Conservation (phyloP, 2,329 filamentous ascomycete species). For the Fusarium veterinarium region DNA sequence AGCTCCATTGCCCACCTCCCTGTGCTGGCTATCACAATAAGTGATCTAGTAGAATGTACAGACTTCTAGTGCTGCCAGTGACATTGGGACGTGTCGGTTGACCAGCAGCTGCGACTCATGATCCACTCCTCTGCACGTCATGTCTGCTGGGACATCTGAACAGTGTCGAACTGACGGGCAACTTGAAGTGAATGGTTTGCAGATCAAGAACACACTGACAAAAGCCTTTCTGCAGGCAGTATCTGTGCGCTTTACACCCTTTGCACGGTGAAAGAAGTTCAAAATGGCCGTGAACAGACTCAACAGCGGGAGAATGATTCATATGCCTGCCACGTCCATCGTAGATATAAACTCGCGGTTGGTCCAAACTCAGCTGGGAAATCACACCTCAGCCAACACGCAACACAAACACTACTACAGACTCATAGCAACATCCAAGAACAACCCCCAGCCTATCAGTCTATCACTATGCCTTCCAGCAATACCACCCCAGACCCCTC, state of each 20-base stretch:
- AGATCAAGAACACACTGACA: background rate
- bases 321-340: too few species aligned
- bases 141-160: background rate
- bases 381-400: too few species aligned
- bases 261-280: background rate
- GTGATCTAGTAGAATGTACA: accelerated
- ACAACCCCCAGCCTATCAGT: too few species aligned
- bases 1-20: background rate
- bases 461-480: too few species aligned
- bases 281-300: accelerated
- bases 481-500: too few species aligned
- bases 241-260: accelerated
- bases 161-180: accelerated
- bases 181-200: accelerated
- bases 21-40: accelerated
- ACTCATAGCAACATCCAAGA: too few species aligned
- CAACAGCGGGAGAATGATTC: accelerated
- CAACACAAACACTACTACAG: too few species aligned
- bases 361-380: too few species aligned
- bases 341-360: too few species aligned
- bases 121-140: too few species aligned
- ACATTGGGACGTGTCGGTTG: accelerated
- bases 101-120: too few species aligned
- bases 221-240: accelerated
- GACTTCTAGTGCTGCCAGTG: accelerated